Evolutionary conservation across 2,329 filamentous ascomycete genomes (phyloP).

Genomic region (Fusarium coicis): DNA sequence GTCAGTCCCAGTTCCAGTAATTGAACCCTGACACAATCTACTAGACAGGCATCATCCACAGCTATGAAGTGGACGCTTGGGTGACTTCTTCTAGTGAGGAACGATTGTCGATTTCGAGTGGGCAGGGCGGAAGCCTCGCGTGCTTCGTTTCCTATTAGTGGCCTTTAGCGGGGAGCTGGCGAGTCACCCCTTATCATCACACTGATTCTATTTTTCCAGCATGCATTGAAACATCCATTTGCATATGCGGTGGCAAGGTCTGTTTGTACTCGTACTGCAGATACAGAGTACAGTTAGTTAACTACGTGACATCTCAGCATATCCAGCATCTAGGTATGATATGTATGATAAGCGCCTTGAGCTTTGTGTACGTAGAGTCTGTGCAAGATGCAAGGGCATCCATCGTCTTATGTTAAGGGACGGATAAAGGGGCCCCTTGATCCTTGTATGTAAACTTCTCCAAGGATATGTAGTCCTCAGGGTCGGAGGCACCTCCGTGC

Average conservation of each 20-base stretch:
- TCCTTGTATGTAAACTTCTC: constrained; percentile 16
- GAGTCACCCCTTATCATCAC: constrained; percentile 32
- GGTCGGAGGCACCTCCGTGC: constrained; percentile 15
- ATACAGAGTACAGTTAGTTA: not conserved
- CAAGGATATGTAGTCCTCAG: not conserved
- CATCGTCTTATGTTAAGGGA: constrained; percentile 9
- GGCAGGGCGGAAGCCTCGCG: constrained; percentile 12
- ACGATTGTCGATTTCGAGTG: constrained; percentile 28
- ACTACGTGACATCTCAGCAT: not conserved
- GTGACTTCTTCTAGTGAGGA: constrained; percentile 28
- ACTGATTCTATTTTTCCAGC: constrained; percentile 4
- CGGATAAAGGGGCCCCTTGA: constrained; percentile 22
- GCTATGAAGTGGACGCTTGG: constrained; percentile 28
- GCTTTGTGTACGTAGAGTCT: not conserved
- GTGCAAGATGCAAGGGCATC: not conserved
- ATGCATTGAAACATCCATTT: constrained; percentile 1
- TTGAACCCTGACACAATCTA: constrained; percentile 12
- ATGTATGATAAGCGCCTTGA: constrained; percentile 6
- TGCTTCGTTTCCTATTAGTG: constrained; percentile 33
- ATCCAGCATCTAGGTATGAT: not conserved
- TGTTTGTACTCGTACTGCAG: not conserved
- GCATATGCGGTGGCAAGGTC: not conserved
- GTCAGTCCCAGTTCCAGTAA: constrained; percentile 11
- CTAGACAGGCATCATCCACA: constrained; percentile 13
- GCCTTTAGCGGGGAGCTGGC: constrained; percentile 25